Evolutionary conservation across 169 alveolate genomes (phyloP).

Genomic region (Perkinsus marinus): DNA sequence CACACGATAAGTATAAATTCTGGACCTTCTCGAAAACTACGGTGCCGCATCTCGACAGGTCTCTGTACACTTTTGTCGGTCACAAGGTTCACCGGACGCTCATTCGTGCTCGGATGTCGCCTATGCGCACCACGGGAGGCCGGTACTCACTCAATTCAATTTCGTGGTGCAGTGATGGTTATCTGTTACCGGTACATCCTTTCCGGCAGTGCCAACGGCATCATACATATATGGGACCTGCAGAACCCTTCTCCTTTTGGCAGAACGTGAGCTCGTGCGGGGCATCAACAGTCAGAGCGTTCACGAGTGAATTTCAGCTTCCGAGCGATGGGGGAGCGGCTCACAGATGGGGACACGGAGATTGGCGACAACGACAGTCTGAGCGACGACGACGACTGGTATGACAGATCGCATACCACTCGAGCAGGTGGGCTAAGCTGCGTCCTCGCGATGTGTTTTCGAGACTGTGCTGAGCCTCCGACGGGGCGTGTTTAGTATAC

Average conservation of each 20-base stretch:
- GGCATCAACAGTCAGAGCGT: background rate
- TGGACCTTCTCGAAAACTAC: background rate
- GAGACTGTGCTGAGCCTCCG: too few relatives aligned
- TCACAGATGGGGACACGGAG: background rate
- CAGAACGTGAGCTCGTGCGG: background rate
- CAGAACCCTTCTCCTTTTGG: background rate
- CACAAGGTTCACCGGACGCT: background rate
- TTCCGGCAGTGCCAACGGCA: background rate
- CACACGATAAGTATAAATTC: background rate
- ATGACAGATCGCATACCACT: background rate
- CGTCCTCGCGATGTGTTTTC: too few relatives aligned
- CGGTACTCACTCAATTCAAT: background rate
- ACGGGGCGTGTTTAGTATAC: too few relatives aligned
- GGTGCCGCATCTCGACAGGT: background rate
- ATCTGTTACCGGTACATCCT: background rate
- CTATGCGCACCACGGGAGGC: background rate
- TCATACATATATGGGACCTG: background rate
- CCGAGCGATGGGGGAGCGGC: background rate
- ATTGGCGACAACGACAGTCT: background rate
- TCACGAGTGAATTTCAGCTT: background rate
- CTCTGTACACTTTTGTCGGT: background rate
- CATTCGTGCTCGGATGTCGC: background rate
- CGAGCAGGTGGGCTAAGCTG: background rate
- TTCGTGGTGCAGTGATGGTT: background rate
- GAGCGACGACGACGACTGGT: background rate